These are phyloP conservation scores for Irpex lacteus DNA, from an alignment of 1,284 basidiomycete genomes.

Conservation along the genomic window DNA sequence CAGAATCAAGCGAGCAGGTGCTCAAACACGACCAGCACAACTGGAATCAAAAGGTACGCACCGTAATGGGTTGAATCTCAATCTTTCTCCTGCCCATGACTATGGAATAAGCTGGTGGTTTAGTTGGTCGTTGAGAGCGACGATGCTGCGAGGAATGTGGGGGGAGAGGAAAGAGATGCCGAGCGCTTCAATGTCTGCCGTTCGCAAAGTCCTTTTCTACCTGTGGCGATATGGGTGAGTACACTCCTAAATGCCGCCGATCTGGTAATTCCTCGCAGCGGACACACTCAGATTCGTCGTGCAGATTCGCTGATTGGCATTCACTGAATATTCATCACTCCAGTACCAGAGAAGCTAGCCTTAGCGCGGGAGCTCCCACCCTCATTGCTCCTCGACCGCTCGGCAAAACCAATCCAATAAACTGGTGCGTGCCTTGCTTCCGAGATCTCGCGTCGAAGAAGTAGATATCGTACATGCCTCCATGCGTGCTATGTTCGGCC, in stretches of 20 bases:
- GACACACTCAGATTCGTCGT: not conserved
- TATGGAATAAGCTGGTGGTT: conserved; percentile 5
- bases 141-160: not conserved
- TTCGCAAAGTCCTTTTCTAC: conserved; percentile 5
- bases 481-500: not conserved
- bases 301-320: not conserved
- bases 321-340: no score
- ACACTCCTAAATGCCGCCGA: no score
- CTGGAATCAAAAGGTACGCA: conserved; percentile 33
- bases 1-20: not conserved
- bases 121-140: not conserved
- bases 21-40: not conserved
- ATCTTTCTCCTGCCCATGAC: conserved; percentile 87
- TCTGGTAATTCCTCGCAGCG: no score
- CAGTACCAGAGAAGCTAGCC: not conserved
- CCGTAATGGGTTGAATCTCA: conserved; percentile 83
- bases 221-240: not conserved
- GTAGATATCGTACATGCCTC: not conserved
- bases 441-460: not conserved
- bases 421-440: not conserved
- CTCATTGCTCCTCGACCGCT: not conserved
- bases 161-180: not conserved
- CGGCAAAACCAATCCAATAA: not conserved
- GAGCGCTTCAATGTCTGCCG: not conserved
- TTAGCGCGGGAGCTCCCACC: not conserved